Evolutionary conservation across 139 green algal genomes (phyloP).

Genomic region (Chlamydomonas sp.): DNA sequence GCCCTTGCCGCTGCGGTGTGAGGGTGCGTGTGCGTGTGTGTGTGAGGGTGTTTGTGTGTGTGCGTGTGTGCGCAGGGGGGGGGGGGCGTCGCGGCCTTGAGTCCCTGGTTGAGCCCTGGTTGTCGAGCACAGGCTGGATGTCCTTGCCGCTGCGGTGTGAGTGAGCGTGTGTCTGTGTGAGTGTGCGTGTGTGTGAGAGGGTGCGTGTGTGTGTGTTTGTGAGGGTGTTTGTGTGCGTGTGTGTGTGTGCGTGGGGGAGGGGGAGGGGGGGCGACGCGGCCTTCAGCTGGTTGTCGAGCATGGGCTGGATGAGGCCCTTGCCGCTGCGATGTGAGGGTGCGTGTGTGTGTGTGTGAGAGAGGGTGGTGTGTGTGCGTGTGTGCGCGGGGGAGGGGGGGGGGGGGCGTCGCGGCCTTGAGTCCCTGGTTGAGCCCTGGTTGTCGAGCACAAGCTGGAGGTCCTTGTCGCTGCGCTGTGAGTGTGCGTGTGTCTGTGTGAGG

Average conservation of each 20-base stretch:
- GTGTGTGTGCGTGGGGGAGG: background rate
- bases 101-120: too few species aligned
- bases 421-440: background rate
- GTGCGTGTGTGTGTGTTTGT: too few species aligned
- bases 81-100: slow-evolving; percentile 67
- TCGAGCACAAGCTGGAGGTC: background rate
- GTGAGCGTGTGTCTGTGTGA: background rate
- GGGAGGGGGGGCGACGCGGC: background rate
- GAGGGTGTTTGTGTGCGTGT: background rate
- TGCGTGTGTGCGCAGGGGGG: background rate
- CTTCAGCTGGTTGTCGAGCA: background rate
- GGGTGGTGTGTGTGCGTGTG: background rate
- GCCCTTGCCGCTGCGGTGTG: slow-evolving; percentile 85
- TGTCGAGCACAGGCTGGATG: slow-evolving; percentile 97
- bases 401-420: background rate
- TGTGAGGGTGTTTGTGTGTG: background rate
- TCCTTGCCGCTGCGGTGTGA: slow-evolving; percentile 85
- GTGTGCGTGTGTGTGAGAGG: background rate
- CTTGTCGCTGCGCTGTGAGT: background rate
- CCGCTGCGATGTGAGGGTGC: slow-evolving; percentile 67
- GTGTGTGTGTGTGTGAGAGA: background rate
- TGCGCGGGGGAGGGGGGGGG: background rate
- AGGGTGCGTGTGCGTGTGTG: background rate
- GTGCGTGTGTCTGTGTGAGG: background rate
- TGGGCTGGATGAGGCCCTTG: slow-evolving; percentile 94